Conservation (phyloP, 305 asterid species). For the Withania somnifera region DNA sequence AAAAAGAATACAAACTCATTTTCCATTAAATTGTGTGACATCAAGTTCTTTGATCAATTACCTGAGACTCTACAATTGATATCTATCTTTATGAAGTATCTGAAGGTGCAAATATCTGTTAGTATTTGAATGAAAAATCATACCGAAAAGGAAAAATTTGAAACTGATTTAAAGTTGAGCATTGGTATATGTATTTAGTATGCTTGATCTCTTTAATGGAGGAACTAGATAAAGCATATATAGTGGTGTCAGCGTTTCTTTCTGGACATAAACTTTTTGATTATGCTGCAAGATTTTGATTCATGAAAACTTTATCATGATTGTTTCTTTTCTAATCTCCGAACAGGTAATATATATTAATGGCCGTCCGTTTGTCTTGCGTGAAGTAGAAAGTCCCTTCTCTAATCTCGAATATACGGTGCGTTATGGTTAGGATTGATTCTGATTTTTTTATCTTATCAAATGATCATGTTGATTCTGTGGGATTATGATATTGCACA, state of each 20-base stretch:
- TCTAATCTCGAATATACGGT: constrained; percentile 99
- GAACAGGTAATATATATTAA: constrained; percentile 87
- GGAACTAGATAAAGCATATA: neutral
- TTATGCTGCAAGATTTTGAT: neutral
- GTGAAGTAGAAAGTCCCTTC: constrained; percentile 95
- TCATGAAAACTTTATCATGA: neutral
- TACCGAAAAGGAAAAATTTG: neutral
- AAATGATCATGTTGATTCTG: neutral
- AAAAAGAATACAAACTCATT: neutral
- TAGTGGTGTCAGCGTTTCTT: neutral
- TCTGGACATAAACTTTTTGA: neutral
- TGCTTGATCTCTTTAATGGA: neutral
- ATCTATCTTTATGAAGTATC: neutral
- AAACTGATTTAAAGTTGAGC: neutral
- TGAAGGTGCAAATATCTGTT: neutral
- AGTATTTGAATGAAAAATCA: neutral
- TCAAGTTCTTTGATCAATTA: neutral
- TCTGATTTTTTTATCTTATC: neutral
- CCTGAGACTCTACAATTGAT: neutral
- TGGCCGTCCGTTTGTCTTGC: constrained; percentile 95
- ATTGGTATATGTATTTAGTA: neutral
- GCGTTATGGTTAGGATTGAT: constrained; percentile 15
- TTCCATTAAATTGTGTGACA: neutral
- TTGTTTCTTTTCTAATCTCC: constrained; percentile 13
- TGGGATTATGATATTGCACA: neutral